These are phyloP conservation scores for Pachysandra terminalis DNA, from an alignment of 164 flowering plant genomes.

Conservation along the genomic window DNA sequence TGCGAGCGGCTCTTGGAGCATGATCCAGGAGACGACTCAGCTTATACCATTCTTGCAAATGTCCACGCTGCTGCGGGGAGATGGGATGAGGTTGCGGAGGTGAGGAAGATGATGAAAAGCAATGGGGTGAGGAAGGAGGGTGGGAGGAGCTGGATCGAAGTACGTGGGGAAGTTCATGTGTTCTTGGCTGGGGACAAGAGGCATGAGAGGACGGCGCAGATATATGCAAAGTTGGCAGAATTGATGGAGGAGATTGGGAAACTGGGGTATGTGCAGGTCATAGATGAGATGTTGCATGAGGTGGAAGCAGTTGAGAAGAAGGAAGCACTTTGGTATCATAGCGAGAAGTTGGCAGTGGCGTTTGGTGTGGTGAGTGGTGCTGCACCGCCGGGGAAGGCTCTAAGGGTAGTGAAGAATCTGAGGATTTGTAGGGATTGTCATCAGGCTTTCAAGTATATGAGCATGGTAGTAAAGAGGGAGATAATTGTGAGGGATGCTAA, in stretches of 20 bases:
- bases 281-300: slow-evolving; percentile 42
- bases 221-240: slow-evolving; percentile 45
- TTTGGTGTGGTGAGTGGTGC: slow-evolving; percentile 52
- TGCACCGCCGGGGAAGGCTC: slow-evolving; percentile 54
- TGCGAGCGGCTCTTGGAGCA: slow-evolving; percentile 36
- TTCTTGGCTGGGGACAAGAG: slow-evolving; percentile 55
- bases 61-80: slow-evolving; percentile 40
- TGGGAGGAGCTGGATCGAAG: slow-evolving; percentile 76
- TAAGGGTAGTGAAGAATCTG: slow-evolving; percentile 68
- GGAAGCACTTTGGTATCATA: slow-evolving; percentile 52
- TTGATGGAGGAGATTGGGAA: slow-evolving; percentile 47
- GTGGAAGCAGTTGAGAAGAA: slow-evolving; percentile 39
- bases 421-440: slow-evolving; percentile 72
- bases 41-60: slow-evolving; percentile 61
- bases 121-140: slow-evolving; percentile 44
- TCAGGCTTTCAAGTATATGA: slow-evolving; percentile 55
- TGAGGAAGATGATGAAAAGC: slow-evolving; percentile 58
- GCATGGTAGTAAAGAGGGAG: slow-evolving; percentile 46
- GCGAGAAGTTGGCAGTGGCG: slow-evolving; percentile 68
- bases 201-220: slow-evolving; percentile 40
- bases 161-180: slow-evolving; percentile 47
- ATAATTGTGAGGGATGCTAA: slow-evolving; percentile 68
- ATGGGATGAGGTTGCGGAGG: slow-evolving; percentile 50
- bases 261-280: slow-evolving; percentile 48
- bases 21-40: slow-evolving; percentile 54